Conservation (phyloP, 768 basidiomycete species). For the Amanita phalloides region DNA sequence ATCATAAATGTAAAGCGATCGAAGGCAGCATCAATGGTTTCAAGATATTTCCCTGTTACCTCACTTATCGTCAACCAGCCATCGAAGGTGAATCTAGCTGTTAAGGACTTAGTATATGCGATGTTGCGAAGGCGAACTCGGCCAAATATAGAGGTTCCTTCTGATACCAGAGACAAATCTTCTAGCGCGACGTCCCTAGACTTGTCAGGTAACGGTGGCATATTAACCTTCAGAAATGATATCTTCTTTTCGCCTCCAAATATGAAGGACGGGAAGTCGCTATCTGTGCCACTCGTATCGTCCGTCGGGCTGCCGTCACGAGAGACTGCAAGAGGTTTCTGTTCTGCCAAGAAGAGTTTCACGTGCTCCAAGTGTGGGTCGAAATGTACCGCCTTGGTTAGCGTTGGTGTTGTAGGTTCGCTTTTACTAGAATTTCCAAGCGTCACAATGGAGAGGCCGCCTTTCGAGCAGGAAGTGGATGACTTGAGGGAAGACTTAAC, state of each 20-base stretch:
- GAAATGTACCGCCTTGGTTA: conserved; percentile 84
- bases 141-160: conserved; percentile 53
- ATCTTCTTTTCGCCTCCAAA: conserved; percentile 33
- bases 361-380: conserved; percentile 88
- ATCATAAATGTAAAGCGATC: conserved; percentile 76
- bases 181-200: conserved; percentile 44
- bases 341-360: conserved; percentile 89
- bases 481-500: conserved; percentile 87
- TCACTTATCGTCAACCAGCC: conserved; percentile 95
- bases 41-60: conserved; percentile 64
- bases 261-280: conserved; percentile 63
- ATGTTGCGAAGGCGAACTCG: conserved; percentile 74
- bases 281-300: conserved; percentile 72
- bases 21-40: conserved; percentile 35
- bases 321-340: conserved; percentile 89
- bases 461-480: conserved; percentile 39
- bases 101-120: conserved; percentile 80
- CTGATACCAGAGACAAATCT: conserved; percentile 38
- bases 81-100: conserved; percentile 88
- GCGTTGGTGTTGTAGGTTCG: conserved; percentile 73
- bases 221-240: conserved; percentile 52
- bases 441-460: conserved; percentile 43
- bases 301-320: conserved; percentile 84
- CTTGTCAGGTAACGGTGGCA: conserved; percentile 35
- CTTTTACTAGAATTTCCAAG: conserved; percentile 44